Conservation (phyloP, 768 basidiomycete species). For the Basidioascus undulatus region DNA sequence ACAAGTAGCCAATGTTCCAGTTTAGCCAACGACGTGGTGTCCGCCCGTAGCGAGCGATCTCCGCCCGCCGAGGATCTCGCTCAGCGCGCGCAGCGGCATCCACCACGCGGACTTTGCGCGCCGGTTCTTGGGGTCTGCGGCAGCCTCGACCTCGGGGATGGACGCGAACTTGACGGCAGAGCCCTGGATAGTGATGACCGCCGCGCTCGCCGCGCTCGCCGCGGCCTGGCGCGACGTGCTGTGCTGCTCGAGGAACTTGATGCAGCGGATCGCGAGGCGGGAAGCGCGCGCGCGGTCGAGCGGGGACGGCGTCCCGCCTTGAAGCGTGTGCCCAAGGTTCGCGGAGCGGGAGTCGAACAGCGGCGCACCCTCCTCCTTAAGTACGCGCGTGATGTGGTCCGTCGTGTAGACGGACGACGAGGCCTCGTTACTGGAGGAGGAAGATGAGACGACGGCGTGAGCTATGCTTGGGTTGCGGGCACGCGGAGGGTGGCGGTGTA, state of each 20-base stretch:
- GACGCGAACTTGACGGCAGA: conserved; percentile 55
- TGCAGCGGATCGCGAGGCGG: conserved; percentile 70
- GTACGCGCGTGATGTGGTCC: conserved; percentile 71
- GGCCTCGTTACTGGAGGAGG: conserved; percentile 41
- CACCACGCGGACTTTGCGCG: conserved; percentile 62
- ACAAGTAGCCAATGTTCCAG: too few relatives aligned
- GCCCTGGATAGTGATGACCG: conserved; percentile 73
- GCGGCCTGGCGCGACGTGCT: conserved; percentile 30
- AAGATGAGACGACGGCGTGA: neutral
- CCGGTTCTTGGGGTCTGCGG: conserved; percentile 73
- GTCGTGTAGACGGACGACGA: conserved; percentile 77
- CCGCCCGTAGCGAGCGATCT: too few relatives aligned
- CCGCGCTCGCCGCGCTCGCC: conserved; percentile 34
- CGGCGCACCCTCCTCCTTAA: conserved; percentile 76
- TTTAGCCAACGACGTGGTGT: too few relatives aligned
- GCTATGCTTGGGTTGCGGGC: neutral
- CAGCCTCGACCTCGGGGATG: conserved; percentile 52
- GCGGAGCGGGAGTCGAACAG: conserved; percentile 88
- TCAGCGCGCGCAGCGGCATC: conserved; percentile 38
- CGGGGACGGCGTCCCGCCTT: conserved; percentile 87
- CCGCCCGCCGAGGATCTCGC: conserved; percentile 37
- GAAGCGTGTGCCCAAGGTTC: conserved; percentile 88
- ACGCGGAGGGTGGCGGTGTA: too few relatives aligned
- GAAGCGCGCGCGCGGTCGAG: conserved; percentile 77
- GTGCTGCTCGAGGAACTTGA: conserved; percentile 69